Conservation (phyloP, 192 early-diverging fungal genomes). For the Backusella tarrabulga region DNA sequence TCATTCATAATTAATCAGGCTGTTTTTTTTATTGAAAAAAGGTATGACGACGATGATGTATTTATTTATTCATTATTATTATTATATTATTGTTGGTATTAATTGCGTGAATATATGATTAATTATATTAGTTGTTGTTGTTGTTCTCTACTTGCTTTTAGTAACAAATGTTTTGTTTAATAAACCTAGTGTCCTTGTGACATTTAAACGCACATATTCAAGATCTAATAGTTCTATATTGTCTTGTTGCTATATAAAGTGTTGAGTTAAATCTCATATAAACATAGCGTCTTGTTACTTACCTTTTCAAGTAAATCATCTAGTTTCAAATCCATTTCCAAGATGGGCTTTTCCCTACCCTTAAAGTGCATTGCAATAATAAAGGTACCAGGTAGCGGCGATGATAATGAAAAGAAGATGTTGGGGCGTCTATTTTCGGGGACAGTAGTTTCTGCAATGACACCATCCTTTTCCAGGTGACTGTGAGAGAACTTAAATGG, state of each 20-base stretch:
- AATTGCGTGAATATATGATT: not conserved
- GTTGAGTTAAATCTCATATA: not conserved
- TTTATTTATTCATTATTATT: not conserved
- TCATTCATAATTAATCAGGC: not conserved
- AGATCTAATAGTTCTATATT: slow-evolving; percentile 84
- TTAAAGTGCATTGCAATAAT: slow-evolving; percentile 89
- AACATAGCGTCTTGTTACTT: not conserved
- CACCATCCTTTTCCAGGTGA: slow-evolving; percentile 85
- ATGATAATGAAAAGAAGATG: slow-evolving; percentile 88
- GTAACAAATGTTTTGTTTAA: slow-evolving; percentile 85
- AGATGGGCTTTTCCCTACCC: slow-evolving; percentile 84
- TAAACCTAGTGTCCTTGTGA: slow-evolving; percentile 74
- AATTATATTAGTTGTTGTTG: not conserved
- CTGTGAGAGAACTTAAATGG: slow-evolving; percentile 83
- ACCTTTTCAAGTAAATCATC: slow-evolving; percentile 80
- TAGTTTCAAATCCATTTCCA: slow-evolving; percentile 95
- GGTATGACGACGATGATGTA: not conserved
- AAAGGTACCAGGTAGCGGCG: slow-evolving; percentile 86
- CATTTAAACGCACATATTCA: slow-evolving; percentile 91
- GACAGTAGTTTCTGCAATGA: slow-evolving; percentile 88
- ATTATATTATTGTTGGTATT: not conserved
- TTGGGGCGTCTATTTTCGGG: slow-evolving; percentile 84
- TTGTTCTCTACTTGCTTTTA: slow-evolving; percentile 39
- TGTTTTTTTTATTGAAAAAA: not conserved
- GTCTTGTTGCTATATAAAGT: slow-evolving; percentile 74